Evolutionary conservation across 1,139 yeast species (phyloP).

Genomic region (Suhomyces panamericanus): DNA sequence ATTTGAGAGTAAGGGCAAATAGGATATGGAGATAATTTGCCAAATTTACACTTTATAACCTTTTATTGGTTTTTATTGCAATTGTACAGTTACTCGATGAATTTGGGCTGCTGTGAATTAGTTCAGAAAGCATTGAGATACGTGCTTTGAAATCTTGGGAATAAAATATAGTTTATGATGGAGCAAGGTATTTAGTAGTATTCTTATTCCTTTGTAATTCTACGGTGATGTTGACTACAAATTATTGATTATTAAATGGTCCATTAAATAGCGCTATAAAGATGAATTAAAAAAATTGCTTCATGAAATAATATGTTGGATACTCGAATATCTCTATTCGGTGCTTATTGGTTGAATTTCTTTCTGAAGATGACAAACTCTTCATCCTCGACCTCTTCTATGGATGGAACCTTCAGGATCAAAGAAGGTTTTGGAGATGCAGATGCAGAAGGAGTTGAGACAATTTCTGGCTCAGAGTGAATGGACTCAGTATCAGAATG

Average conservation of each 20-base stretch:
- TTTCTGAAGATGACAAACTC: constrained; percentile 45
- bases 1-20: not conserved
- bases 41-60: no score
- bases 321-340: not conserved
- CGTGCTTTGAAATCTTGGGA: no score
- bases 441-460: constrained; percentile 15
- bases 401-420: constrained; percentile 27
- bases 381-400: constrained; percentile 49
- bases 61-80: not conserved
- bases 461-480: not conserved
- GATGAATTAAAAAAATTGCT: not conserved
- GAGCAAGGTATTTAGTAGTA: not conserved
- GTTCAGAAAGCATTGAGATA: no score
- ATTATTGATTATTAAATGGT: no score
- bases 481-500: constrained; percentile 11
- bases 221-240: no score
- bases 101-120: no score
- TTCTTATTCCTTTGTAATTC: not conserved
- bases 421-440: constrained; percentile 12
- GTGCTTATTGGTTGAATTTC: constrained; percentile 30
- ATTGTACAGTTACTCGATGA: no score
- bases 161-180: not conserved
- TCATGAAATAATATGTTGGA: not conserved
- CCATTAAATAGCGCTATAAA: not conserved
- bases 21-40: no score